phyloP scores from a whole-genome alignment of 2,329 filamentous ascomycete genomes.

The Harringtonia aguacate region DNA sequence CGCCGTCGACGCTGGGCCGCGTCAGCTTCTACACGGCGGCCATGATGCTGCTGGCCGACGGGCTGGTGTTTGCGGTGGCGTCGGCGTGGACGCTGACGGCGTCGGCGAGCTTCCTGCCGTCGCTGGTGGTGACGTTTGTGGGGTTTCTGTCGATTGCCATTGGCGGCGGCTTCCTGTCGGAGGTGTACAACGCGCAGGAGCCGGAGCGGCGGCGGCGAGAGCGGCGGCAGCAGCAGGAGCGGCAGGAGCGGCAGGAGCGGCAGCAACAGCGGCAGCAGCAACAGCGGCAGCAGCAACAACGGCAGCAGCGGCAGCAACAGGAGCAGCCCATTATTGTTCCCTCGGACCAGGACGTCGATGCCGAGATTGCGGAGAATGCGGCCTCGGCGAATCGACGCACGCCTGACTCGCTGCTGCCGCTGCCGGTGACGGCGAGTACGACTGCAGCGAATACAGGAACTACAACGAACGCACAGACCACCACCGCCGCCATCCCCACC shows the following conservation, averaged over 20 bases:
- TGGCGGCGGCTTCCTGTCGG: constrained; percentile 45
- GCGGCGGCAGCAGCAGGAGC: constrained; percentile 19
- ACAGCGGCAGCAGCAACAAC: constrained; percentile 15
- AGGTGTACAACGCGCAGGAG: constrained; percentile 52
- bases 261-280: too few relatives aligned
- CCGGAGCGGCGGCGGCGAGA: constrained; percentile 38
- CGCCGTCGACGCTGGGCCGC: constrained; percentile 55
- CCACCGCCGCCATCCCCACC: constrained; percentile 15
- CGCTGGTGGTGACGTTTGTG: constrained; percentile 40
- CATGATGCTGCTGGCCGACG: constrained; percentile 53
- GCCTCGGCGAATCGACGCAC: constrained; percentile 13
- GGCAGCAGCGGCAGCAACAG: neutral
- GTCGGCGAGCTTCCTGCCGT: constrained; percentile 44
- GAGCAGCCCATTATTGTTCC: constrained; percentile 47
- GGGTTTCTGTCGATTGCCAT: constrained; percentile 47
- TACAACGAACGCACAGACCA: constrained; percentile 18
- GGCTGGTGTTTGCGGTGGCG: constrained; percentile 46
- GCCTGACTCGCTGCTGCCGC: constrained; percentile 14
- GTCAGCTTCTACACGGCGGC: constrained; percentile 54
- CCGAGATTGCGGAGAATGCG: constrained; percentile 39
- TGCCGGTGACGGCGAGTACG: constrained; percentile 20
- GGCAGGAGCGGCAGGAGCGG: too few relatives aligned
- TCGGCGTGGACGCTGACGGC: constrained; percentile 45
- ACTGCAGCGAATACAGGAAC: constrained; percentile 16
- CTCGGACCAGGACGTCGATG: constrained; percentile 52